Conservation (phyloP, 768 basidiomycete species). For the Amanita rubescens region DNA sequence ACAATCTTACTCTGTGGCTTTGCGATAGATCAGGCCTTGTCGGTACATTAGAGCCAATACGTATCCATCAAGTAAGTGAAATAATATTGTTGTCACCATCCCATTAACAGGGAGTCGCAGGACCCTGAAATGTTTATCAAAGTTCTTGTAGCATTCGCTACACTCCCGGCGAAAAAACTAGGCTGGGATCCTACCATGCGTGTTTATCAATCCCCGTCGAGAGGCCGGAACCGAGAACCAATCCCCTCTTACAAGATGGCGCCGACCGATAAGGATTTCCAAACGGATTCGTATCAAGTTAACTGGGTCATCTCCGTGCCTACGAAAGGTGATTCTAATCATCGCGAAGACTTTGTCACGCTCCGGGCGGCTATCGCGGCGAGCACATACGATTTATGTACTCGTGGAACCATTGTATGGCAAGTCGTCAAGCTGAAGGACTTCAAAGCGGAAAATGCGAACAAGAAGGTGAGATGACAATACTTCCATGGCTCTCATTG, state of each 20-base stretch:
- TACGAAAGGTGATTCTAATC: not conserved
- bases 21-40: slow-evolving; percentile 10
- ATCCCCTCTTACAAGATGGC: not conserved
- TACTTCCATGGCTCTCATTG: not conserved
- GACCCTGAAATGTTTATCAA: not conserved
- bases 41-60: slow-evolving; percentile 6
- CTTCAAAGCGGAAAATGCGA: not conserved
- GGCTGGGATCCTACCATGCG: too few relatives aligned
- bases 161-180: too few relatives aligned
- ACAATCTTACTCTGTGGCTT: slow-evolving; percentile 6
- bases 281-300: not conserved
- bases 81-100: not conserved
- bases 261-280: not conserved
- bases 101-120: not conserved
- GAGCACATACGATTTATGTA: not conserved
- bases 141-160: too few relatives aligned
- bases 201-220: too few relatives aligned
- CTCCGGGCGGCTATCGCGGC: not conserved
- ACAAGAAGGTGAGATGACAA: not conserved
- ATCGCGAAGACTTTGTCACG: not conserved
- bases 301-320: not conserved
- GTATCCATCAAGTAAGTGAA: slow-evolving; percentile 7
- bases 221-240: too few relatives aligned
- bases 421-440: not conserved
- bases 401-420: not conserved